Base-by-base conservation (phyloP, 495 filamentous ascomycete genomes). In the Penicillium cosmopolitanum region DNA sequence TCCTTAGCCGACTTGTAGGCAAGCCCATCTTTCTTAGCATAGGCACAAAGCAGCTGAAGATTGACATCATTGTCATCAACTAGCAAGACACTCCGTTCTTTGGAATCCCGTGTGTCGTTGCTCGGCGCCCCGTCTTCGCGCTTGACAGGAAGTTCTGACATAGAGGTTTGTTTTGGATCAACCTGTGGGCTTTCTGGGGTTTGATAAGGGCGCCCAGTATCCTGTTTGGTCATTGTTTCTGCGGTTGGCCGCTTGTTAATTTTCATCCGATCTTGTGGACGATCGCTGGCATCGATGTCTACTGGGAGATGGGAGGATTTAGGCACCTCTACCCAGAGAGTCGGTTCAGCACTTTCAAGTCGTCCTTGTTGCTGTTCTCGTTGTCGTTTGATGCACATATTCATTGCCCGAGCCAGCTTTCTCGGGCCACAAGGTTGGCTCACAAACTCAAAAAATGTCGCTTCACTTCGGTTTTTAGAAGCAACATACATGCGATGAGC, bases 31-130 rank as follows among this genome's bases (percentile, higher is more conserved):
- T 79, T 80, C 15, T 71, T 68, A 60, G 83, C 79, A 50, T 80
- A 71, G 15, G 63, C 63, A 19, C 48, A 38, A 0, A 73, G 65
- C 7, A 77, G 46, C 15, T 69, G 40, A 2, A 78, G 65, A 54
- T 77, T 78, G 8, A 77, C 56, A 0, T 67, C 57, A 57, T 80
- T 80, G 51, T 79, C 75, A 40, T 79, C 76, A 0, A 77, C 75
- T 3, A 77, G 56, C 1, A 79, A 61, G 4, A 48, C 21, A 18
- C 5, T 16, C 13, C 42, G 13, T 10, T 44, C 5, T 7, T 44
- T 18, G 42, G 16, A 0, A 16, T 44, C 16, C 18, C 0, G 36
- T 13, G 15, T 40, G 11, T 40, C 11, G 11, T 40, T 40, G 36
- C 36, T 40, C 15, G 12, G 16, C 3, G 42, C 1, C 7, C 42